Percentiles rank a stretch among this genome's conserved stretches.
Evolutionary conservation across 2,329 filamentous ascomycete species (phyloP).

Genomic region (Cladosporium sphaerospermum): DNA sequence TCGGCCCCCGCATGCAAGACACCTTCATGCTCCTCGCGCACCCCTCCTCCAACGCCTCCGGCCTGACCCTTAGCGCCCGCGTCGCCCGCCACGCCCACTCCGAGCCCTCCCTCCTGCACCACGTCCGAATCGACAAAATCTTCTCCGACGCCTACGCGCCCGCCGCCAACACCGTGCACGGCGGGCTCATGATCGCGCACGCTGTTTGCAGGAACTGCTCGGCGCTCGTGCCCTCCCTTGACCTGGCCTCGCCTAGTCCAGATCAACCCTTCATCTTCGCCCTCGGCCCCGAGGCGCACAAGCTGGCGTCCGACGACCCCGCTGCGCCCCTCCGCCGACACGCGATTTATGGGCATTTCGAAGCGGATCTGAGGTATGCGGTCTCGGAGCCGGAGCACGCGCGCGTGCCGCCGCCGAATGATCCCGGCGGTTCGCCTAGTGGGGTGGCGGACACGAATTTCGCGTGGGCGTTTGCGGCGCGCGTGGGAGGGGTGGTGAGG

Average conservation of each 20-base stretch:
- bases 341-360: slow-evolving; percentile 33
- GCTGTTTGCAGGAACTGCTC: slow-evolving; percentile 34
- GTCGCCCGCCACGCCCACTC: slow-evolving; percentile 27
- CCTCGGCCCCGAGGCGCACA: slow-evolving; percentile 27
- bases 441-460: slow-evolving; percentile 15
- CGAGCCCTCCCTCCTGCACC: slow-evolving; percentile 30
- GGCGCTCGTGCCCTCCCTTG: slow-evolving; percentile 15
- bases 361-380: slow-evolving; percentile 33
- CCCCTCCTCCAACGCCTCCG: slow-evolving; percentile 25
- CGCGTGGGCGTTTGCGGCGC: slow-evolving; percentile 19
- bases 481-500: slow-evolving; percentile 15
- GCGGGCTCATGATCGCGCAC: slow-evolving; percentile 16
- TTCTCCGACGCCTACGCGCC: slow-evolving; percentile 14
- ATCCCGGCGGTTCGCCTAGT: slow-evolving; percentile 27
- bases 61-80: slow-evolving; percentile 34
- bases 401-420: slow-evolving; percentile 8
- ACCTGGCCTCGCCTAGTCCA: no score
- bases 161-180: slow-evolving; percentile 12
- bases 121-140: slow-evolving; percentile 23
- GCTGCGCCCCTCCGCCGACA: slow-evolving; percentile 32
- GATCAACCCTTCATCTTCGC: slow-evolving; percentile 36
- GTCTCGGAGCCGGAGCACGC: slow-evolving; percentile 16
- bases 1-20: slow-evolving; percentile 36
- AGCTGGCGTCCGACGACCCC: slow-evolving; percentile 22
- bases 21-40: slow-evolving; percentile 41